These are phyloP conservation scores for Odonthalia washingtoniensis DNA, from an alignment of 31 red algal genomes.

Conservation along the genomic window DNA sequence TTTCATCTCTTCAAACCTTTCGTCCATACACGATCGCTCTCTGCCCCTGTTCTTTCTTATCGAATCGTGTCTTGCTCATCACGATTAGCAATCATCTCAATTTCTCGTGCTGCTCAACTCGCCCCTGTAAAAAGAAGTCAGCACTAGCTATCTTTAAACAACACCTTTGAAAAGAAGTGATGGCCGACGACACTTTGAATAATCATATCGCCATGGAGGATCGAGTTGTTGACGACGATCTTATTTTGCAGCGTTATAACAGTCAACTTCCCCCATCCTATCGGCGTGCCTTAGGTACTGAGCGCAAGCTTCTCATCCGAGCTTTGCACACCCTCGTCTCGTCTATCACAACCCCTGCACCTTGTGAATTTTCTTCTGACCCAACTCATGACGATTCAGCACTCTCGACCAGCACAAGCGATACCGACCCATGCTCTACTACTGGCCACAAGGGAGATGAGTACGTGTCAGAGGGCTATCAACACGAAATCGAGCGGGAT, in stretches of 20 bases:
- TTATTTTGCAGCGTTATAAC: slow-evolving; percentile 72
- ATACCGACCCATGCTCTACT: neutral
- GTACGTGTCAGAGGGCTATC: slow-evolving; percentile 65
- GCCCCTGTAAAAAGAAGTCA: no score
- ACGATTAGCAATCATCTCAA: no score
- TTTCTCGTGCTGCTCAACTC: no score
- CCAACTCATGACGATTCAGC: neutral
- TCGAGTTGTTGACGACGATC: slow-evolving; percentile 49
- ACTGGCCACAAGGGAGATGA: neutral
- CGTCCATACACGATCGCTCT: no score
- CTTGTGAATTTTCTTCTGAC: neutral
- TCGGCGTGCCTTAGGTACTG: slow-evolving; percentile 38
- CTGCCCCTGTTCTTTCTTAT: no score
- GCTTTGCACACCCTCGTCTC: slow-evolving; percentile 56
- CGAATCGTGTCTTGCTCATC: no score
- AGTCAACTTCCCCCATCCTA: slow-evolving; percentile 70
- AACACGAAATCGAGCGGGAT: slow-evolving; percentile 72
- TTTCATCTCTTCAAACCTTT: no score
- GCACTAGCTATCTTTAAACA: no score
- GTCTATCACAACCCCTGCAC: slow-evolving; percentile 27
- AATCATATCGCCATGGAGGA: slow-evolving; percentile 22
- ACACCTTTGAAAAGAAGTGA: no score
- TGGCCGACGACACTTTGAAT: neutral
- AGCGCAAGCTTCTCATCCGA: slow-evolving; percentile 57
- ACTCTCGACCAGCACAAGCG: neutral